A percentile compares a stretch with the other conserved stretches of the same genome.
phyloP scores from a whole-genome alignment of 306 rosid species.

The barrel medic (Medicago truncatula) region DNA sequence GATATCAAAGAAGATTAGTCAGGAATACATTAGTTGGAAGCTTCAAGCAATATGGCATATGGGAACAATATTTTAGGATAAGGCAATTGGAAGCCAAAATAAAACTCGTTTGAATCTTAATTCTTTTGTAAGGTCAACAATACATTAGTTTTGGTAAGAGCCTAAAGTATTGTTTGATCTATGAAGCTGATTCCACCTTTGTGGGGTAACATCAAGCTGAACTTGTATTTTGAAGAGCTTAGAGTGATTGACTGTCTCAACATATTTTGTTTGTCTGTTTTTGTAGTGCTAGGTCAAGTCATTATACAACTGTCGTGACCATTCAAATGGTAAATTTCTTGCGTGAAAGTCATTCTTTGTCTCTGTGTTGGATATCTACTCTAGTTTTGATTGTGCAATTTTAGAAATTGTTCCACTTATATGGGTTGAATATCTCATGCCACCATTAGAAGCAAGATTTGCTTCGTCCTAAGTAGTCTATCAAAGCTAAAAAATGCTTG shows the following conservation, averaged over 20 bases:
- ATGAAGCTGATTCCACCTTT: slow-evolving; percentile 3
- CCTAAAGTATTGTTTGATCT: slow-evolving; percentile 8
- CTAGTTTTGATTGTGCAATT: slow-evolving; percentile 3
- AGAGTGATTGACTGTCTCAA: not conserved
- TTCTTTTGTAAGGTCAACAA: not conserved
- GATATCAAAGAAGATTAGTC: not conserved
- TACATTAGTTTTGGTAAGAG: slow-evolving; percentile 4
- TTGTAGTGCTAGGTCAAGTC: no score
- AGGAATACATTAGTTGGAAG: not conserved
- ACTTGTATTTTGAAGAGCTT: not conserved
- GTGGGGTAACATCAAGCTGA: slow-evolving; percentile 1
- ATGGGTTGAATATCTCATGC: slow-evolving; percentile 14
- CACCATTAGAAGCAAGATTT: slow-evolving; percentile 18
- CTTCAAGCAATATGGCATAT: not conserved
- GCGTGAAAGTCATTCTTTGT: slow-evolving; percentile 2
- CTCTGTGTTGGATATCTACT: slow-evolving; percentile 11
- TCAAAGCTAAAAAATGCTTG: not conserved
- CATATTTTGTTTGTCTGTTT: no score
- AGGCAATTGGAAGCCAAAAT: not conserved
- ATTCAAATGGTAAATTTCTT: slow-evolving; percentile 8
- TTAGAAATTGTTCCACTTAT: not conserved
- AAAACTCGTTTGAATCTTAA: not conserved
- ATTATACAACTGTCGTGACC: not conserved
- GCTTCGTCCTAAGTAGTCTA: not conserved
- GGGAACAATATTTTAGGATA: not conserved